phyloP scores from a whole-genome alignment of 176 grass and related monocot genomes.

The Coix lacrymajobi region DNA sequence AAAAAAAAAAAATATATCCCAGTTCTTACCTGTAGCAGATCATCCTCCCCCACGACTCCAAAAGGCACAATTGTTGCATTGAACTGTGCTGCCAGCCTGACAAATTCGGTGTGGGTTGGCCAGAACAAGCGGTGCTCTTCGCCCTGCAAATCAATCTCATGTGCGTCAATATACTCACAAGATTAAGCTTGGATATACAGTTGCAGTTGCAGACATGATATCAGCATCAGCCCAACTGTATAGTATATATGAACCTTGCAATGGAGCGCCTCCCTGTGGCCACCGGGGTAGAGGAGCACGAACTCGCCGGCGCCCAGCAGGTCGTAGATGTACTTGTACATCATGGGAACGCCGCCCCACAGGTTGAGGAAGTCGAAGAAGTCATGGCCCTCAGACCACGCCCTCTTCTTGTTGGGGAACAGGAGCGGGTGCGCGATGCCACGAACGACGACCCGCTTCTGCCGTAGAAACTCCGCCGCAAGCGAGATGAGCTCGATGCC shows the following conservation, averaged over 20 bases:
- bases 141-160: constrained; percentile 21
- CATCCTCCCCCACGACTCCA: constrained; percentile 69
- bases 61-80: constrained; percentile 63
- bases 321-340: constrained; percentile 38
- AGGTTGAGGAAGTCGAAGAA: constrained; percentile 64
- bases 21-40: constrained; percentile 43
- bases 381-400: constrained; percentile 45
- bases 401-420: constrained; percentile 33
- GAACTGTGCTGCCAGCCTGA: constrained; percentile 60
- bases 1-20: no score
- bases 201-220: background rate
- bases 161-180: background rate
- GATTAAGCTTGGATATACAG: background rate
- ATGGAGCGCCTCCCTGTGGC: constrained; percentile 56
- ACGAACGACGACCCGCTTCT: constrained; percentile 39
- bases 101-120: constrained; percentile 52
- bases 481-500: constrained; percentile 65
- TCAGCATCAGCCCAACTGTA: background rate
- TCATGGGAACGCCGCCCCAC: constrained; percentile 58
- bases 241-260: constrained; percentile 26
- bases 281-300: constrained; percentile 73
- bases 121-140: constrained; percentile 62
- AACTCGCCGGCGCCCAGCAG: constrained; percentile 51
- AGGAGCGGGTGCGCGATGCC: constrained; percentile 54
- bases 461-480: constrained; percentile 38